Evolutionary conservation across 2,329 filamentous ascomycete genomes (phyloP), one percentile per base, ranked within the genome.

Genomic region (Cladosporium oxysporum): DNA sequence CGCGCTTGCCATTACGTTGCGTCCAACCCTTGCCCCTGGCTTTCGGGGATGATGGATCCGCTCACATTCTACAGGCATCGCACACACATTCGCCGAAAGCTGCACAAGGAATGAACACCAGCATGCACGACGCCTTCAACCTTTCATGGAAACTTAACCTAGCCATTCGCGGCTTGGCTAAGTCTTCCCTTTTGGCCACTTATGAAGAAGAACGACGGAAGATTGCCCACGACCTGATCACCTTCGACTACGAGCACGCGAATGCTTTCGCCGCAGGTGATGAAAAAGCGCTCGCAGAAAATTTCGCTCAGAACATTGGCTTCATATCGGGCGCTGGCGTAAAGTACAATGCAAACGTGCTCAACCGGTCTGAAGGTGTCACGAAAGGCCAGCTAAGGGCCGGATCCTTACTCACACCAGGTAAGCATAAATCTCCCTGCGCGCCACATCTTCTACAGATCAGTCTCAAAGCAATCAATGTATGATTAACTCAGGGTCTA

Each of bases 281-380:
- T 68, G 82, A 85, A 16, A 82, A 83, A 58, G 87, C 86, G 0
- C 80, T 92, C 1, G 87, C 88, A 0, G 83, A 86, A 69, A 91
- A 91, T 76, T 91, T 92, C 75, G 82, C 85, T 55, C 87, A 86
- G 55, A 91, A 91, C 65, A 85, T 91, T 41, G 85, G 87, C 10
- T 92, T 92, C 78, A 92, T 91, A 70, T 90, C 88, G 0, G 90
- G 90, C 16, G 84, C 90, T 35, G 90, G 90, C 1, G 89, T 88
- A 3, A 86, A 87, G 74, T 92, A 92, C 75, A 83, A 83, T 7
- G 79, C 84, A 58, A 89, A 90, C 67, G 79, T 84, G 5, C 84
- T 90, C 72, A 92, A 90, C 71, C 33, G 47, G 21, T 37, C 33
- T 18, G 35, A 23, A 26, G 11, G 8, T 5, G 37, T 18, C 26